Percentiles rank a stretch among this genome's conserved stretches.
phyloP scores from a whole-genome alignment of 129 eudicot species.

The Flaveria bidentis region DNA sequence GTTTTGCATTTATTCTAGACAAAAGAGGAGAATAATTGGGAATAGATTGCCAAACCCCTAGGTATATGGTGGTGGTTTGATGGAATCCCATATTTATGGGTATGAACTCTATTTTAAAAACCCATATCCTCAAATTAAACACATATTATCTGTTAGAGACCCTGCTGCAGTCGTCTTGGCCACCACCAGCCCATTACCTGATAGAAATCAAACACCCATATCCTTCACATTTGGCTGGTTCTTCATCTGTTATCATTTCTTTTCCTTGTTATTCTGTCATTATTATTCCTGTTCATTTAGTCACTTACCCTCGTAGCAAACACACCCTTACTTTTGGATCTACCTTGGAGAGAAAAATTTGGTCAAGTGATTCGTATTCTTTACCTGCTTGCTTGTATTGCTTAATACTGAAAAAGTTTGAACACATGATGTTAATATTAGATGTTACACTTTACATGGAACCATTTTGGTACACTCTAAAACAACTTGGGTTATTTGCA shows the following conservation, averaged over 20 bases:
- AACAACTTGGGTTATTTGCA: conserved; percentile 39
- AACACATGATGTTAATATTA: background rate
- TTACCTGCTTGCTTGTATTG: background rate
- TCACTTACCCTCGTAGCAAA: background rate
- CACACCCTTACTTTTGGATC: background rate
- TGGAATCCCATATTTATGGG: background rate
- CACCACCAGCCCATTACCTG: background rate
- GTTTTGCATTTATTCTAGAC: background rate
- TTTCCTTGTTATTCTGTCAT: background rate
- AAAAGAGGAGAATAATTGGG: background rate
- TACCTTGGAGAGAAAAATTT: background rate
- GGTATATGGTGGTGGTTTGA: background rate
- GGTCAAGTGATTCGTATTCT: background rate
- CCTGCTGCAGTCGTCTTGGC: background rate
- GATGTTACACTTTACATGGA: background rate
- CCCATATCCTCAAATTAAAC: background rate
- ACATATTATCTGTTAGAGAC: background rate
- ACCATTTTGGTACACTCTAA: background rate
- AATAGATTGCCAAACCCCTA: background rate
- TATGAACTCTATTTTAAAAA: background rate
- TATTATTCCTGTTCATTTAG: background rate
- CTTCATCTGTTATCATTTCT: too few species aligned
- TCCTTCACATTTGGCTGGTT: background rate
- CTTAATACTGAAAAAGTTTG: too few species aligned
- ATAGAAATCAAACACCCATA: background rate